A percentile compares a stretch with the other conserved stretches of the same genome.
These are phyloP conservation scores for Pichia sp. DNA, from an alignment of 1,139 yeast species.

Conservation along the genomic window DNA sequence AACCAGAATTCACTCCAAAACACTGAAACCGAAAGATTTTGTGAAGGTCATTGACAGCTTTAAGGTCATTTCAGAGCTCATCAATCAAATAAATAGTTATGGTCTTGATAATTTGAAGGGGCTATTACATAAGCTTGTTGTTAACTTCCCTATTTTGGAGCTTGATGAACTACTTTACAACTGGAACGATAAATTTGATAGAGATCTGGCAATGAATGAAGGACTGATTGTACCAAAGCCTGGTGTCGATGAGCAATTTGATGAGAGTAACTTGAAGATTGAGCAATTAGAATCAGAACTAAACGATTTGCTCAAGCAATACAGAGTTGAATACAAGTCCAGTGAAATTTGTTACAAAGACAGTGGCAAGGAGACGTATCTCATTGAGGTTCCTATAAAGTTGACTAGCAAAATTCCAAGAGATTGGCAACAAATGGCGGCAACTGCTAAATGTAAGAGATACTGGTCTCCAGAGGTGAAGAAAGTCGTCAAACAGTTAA, in stretches of 20 bases:
- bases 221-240: constrained; percentile 62
- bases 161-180: constrained; percentile 43
- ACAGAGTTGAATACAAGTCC: constrained; percentile 61
- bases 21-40: constrained; percentile 72
- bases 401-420: constrained; percentile 61
- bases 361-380: constrained; percentile 86
- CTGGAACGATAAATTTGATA: constrained; percentile 85
- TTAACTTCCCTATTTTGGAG: constrained; percentile 44
- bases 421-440: constrained; percentile 93
- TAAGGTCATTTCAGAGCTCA: constrained; percentile 46
- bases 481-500: constrained; percentile 59
- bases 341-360: constrained; percentile 76
- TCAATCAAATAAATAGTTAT: constrained; percentile 35
- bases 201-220: constrained; percentile 60
- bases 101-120: constrained; percentile 34
- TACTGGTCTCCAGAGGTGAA: constrained; percentile 94
- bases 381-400: constrained; percentile 80
- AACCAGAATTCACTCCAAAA: constrained; percentile 84
- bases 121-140: constrained; percentile 39
- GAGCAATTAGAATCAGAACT: constrained; percentile 54
- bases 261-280: constrained; percentile 56
- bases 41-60: constrained; percentile 77
- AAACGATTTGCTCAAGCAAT: constrained; percentile 44
- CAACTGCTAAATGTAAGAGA: constrained; percentile 82
- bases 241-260: constrained; percentile 87